These are phyloP conservation scores for Omphalotus olearius DNA, from an alignment of 1,284 basidiomycete genomes.

Conservation along the genomic window DNA sequence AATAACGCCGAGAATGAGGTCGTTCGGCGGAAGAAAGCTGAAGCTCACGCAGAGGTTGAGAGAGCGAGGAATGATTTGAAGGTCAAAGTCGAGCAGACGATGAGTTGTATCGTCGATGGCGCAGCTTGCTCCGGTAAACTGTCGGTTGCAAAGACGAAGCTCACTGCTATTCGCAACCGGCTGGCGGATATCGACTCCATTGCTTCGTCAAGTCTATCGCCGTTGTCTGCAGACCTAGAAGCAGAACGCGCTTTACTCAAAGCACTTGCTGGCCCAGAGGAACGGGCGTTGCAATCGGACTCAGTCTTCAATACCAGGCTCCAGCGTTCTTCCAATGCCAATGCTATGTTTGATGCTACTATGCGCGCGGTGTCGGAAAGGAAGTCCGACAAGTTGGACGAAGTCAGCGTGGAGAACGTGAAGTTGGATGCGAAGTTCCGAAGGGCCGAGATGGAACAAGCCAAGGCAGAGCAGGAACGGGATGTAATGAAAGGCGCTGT, in stretches of 20 bases:
- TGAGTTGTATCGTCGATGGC: slow-evolving; percentile 70
- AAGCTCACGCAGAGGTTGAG: slow-evolving; percentile 67
- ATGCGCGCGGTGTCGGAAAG: slow-evolving; percentile 79
- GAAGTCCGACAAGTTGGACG: slow-evolving; percentile 76
- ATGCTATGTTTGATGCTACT: slow-evolving; percentile 79
- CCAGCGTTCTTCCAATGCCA: slow-evolving; percentile 70
- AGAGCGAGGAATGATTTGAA: slow-evolving; percentile 68
- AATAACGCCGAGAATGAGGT: slow-evolving; percentile 58
- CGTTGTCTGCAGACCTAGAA: slow-evolving; percentile 56
- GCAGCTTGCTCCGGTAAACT: slow-evolving; percentile 74
- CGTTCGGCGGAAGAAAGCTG: slow-evolving; percentile 57
- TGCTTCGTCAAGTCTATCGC: slow-evolving; percentile 28
- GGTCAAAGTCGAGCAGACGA: slow-evolving; percentile 63
- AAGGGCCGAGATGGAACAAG: slow-evolving; percentile 69
- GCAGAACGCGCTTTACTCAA: slow-evolving; percentile 73
- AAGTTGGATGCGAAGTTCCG: slow-evolving; percentile 66
- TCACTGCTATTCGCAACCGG: slow-evolving; percentile 62
- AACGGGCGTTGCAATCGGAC: slow-evolving; percentile 58
- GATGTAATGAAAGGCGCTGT: slow-evolving; percentile 65
- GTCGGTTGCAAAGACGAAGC: slow-evolving; percentile 69
- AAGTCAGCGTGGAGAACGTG: slow-evolving; percentile 66
- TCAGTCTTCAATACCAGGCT: slow-evolving; percentile 59
- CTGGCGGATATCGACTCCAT: slow-evolving; percentile 60
- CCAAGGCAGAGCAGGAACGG: slow-evolving; percentile 67
- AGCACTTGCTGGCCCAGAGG: slow-evolving; percentile 68